Evolutionary conservation across 257 asterid genomes (phyloP), one percentile per base, ranked within the genome.

Genomic region (Handroanthus guayacan): DNA sequence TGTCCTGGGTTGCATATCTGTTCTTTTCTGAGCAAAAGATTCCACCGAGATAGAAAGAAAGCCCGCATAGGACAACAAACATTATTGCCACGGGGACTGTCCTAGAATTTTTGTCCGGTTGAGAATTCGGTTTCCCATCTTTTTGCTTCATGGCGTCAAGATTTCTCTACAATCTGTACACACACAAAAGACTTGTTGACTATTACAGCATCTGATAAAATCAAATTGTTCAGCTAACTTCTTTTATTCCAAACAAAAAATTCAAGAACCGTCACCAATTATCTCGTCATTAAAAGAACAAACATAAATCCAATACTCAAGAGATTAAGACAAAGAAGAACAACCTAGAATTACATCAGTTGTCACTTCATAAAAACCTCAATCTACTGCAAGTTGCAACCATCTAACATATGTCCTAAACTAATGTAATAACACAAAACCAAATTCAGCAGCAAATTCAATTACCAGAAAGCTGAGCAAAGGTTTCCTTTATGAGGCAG

Each of bases 1-100:
- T 72, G 45, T 80, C 86, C 39, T 60, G 72, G 70, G 75, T 38
- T 54, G 34, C 73, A 75, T 47, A 79, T 44, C 69, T 78, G 41
- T 81, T 80, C 82, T 78, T 90, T 9, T 81, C 90, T 13, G 96
- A 84, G 74, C 86, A 87, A 69, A 89, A 81, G 38, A 89, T 80
- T 16, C 90, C 89, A 12, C 96, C 96, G 38, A 89, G 88, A 75
- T 86, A 88, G 82, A 90, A 90, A 2, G 94, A 89, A 72, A 89
- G 54, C 39, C 92, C 96, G 83, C 94, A 89, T 51, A 90, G 73
- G 79, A 86, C 82, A 44, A 87, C 58, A 45, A 90, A 54, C 71
- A 78, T 52, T 47, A 89, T 67, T 6, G 86, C 88, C 74, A 81
- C 16, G 8, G 94, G 84, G 25, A 86, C 80, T 7, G 81, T 51